A percentile compares a stretch with the other conserved stretches of the same genome.
These are phyloP conservation scores for Xerocomellus amylosporus DNA, from an alignment of 768 basidiomycete genomes.

Conservation along the genomic window DNA sequence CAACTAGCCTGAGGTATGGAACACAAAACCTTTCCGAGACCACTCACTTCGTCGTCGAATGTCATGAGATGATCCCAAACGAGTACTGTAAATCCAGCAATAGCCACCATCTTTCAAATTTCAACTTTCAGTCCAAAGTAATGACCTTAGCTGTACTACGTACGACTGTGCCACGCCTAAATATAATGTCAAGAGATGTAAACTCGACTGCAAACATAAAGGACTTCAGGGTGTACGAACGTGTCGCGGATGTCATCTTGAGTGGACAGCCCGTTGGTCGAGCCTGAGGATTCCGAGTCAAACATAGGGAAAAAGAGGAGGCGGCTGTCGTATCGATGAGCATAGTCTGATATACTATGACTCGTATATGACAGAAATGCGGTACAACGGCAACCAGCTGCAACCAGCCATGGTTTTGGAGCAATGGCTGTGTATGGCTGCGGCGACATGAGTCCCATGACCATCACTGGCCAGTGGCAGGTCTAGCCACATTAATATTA, in stretches of 20 bases:
- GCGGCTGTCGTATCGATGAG: neutral
- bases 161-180: slow-evolving; percentile 12
- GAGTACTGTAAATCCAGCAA: slow-evolving; percentile 49
- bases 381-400: neutral
- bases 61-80: slow-evolving; percentile 47
- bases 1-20: neutral
- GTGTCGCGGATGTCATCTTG: neutral
- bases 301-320: slow-evolving; percentile 2
- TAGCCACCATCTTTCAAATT: slow-evolving; percentile 45
- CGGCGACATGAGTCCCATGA: neutral
- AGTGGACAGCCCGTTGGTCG: neutral
- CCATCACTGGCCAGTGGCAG: no score
- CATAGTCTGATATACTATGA: neutral
- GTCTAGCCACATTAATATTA: neutral
- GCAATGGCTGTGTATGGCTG: neutral
- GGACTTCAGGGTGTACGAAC: neutral
- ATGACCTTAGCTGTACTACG: neutral
- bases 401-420: no score
- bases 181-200: neutral
- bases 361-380: neutral
- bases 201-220: neutral
- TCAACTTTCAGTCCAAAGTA: slow-evolving; percentile 3
- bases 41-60: slow-evolving; percentile 36
- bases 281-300: neutral
- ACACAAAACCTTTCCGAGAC: neutral